These are phyloP conservation scores for Fraxinus greggii DNA, from an alignment of 305 asterid species.

Conservation along the genomic window DNA sequence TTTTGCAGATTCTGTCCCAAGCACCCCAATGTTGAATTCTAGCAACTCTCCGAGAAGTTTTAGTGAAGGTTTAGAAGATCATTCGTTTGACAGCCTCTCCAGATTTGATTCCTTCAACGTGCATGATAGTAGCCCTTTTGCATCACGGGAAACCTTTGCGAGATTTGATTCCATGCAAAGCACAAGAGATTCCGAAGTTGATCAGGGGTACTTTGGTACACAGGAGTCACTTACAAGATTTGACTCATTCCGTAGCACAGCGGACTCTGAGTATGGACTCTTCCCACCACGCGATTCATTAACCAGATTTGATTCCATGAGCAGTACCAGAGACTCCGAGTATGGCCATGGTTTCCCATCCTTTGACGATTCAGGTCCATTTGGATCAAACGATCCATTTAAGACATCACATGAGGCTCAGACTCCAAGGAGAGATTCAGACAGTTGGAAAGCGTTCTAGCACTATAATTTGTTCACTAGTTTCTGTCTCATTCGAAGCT, in stretches of 20 bases:
- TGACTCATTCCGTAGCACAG: conserved; percentile 91
- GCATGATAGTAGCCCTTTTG: conserved; percentile 70
- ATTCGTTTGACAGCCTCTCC: conserved; percentile 66
- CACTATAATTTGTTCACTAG: conserved; percentile 15
- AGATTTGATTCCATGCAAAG: conserved; percentile 71
- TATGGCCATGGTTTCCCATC: conserved; percentile 64
- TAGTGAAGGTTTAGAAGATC: conserved; percentile 56
- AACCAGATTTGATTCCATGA: conserved; percentile 71
- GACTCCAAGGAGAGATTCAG: conserved; percentile 70
- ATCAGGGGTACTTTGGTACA: conserved; percentile 53
- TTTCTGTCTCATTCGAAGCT: conserved; percentile 22
- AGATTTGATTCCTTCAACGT: conserved; percentile 86
- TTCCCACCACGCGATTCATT: conserved; percentile 45
- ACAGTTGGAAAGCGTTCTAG: conserved; percentile 82
- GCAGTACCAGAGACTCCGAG: conserved; percentile 68
- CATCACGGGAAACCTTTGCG: conserved; percentile 51
- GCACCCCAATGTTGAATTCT: conserved; percentile 75
- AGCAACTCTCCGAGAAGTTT: conserved; percentile 56
- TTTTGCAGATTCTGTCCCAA: conserved; percentile 68
- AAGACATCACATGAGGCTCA: conserved; percentile 58
- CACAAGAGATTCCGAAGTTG: conserved; percentile 70
- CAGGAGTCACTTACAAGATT: conserved; percentile 63
- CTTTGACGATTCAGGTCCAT: conserved; percentile 79
- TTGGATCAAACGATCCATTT: conserved; percentile 66
- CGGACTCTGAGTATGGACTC: conserved; percentile 78